A percentile compares a stretch with the other conserved stretches of the same genome.
Conservation (phyloP, 1,284 basidiomycete genomes). For the Trametes sp. region DNA sequence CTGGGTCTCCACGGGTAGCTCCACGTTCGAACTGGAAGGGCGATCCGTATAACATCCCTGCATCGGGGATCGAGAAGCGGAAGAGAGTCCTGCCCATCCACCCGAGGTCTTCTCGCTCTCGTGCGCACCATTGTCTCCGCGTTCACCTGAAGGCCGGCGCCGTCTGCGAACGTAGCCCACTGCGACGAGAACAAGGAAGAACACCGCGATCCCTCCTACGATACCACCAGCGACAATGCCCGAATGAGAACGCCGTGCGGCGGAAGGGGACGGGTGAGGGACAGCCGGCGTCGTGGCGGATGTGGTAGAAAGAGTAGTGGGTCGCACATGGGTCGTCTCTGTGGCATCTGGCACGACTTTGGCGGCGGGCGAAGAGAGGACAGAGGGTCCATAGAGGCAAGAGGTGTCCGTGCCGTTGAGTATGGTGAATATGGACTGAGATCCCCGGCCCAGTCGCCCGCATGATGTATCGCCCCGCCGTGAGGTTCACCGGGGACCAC, state of each 20-base stretch:
- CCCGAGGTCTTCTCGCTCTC: neutral
- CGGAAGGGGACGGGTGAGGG: neutral
- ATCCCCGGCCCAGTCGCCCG: conserved; percentile 14
- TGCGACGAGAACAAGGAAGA: neutral
- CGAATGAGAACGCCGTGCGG: neutral
- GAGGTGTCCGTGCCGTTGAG: conserved; percentile 30
- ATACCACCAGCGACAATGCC: neutral
- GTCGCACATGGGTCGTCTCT: no score
- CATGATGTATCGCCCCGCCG: conserved; percentile 36
- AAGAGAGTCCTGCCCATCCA: neutral
- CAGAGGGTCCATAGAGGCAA: conserved; percentile 22
- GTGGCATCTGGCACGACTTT: no score
- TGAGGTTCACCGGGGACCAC: conserved; percentile 35
- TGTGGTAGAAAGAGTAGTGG: no score
- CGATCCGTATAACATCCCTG: no score
- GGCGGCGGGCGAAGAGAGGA: conserved; percentile 11
- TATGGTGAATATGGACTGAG: conserved; percentile 30
- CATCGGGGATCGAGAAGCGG: no score
- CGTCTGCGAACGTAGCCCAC: neutral
- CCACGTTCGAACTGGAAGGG: no score
- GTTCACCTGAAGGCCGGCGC: neutral
- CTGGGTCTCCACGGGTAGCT: no score
- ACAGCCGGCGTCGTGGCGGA: no score
- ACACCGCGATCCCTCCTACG: neutral
- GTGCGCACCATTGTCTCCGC: neutral